Conservation (phyloP, 225 moss, liverwort and hornwort species). For the Climacium dendroides region DNA sequence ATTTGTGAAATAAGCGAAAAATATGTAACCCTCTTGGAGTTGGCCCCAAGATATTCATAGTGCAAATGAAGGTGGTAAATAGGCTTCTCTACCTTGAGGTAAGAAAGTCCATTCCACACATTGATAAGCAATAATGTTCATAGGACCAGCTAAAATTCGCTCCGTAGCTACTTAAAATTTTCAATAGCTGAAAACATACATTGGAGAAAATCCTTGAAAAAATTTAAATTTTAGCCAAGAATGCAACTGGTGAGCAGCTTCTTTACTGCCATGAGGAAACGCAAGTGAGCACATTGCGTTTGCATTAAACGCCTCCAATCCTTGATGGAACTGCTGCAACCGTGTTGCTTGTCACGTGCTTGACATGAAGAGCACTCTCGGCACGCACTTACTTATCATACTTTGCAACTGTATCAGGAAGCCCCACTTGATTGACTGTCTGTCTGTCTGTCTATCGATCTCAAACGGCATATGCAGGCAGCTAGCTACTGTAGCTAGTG, state of each 20-base stretch:
- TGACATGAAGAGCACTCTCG: background rate
- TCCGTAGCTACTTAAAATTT: too few relatives aligned
- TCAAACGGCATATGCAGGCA: background rate
- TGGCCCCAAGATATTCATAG: too few relatives aligned
- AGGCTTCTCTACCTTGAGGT: too few relatives aligned
- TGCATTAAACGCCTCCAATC: background rate
- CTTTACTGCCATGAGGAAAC: background rate
- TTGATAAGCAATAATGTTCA: too few relatives aligned
- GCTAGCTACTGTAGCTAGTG: background rate
- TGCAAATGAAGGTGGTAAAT: too few relatives aligned
- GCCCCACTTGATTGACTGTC: background rate
- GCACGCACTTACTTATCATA: background rate
- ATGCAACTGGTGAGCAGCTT: too few relatives aligned
- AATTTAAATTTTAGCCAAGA: too few relatives aligned
- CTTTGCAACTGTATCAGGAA: background rate
- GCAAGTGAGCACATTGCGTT: background rate
- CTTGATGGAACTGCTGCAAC: background rate
- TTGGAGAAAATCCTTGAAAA: too few relatives aligned
- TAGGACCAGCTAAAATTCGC: too few relatives aligned
- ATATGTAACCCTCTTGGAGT: too few relatives aligned
- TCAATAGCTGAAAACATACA: too few relatives aligned
- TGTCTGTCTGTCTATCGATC: background rate
- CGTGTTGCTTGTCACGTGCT: background rate
- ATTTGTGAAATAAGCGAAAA: too few relatives aligned
- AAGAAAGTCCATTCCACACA: background rate